Base-by-base conservation (phyloP, 176 grass and related monocot species). In the Oryza rufipogon region DNA sequence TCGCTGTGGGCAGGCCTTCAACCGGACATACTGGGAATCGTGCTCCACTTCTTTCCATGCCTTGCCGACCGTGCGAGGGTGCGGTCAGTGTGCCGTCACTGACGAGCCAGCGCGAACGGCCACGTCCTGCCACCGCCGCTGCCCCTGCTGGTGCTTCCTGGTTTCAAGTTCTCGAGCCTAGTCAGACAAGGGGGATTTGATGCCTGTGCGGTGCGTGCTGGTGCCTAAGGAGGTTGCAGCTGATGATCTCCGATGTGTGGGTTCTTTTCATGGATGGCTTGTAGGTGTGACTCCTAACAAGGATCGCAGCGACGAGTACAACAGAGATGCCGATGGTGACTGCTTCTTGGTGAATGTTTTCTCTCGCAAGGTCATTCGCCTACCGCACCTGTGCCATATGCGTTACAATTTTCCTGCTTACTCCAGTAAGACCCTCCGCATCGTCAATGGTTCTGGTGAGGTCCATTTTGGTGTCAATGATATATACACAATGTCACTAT, bases 261-360 rank as follows among this genome's bases (percentile, higher is more conserved):
- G 36, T 5, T 38, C 36, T 38, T 38, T 38, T 38, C 0, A 38
- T 6, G 36, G 36, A 38, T 38, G 36, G 36, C 36, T 38, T 38
- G 5, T 38, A 6, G 36, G 36, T 38, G 36, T 1, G 2, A 44
- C 42, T 44, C 42, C 26, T 11, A 75, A 47, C 28, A 75, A 16
- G 36, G 45, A 33, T 9, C 32, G 12, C 9, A 44, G 42, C 42
- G 8, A 44, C 42, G 42, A 44, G 42, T 10, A 44, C 42, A 44
- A 44, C n/a, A 11, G 23, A 1, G 20, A 38, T 32, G 26, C 4
- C 11, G 36, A 42, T 42, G 70, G 70, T 0, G 45, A 65, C 9
- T 79, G 84, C 67, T 86, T 80, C 44, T 25, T 80, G 56, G 26
- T 80, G 14, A 73, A 80, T 2, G 76, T 54, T 9, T 86, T 86